A percentile compares a stretch with the other conserved stretches of the same genome.
Conservation (phyloP, 768 basidiomycete species). For the Boletus coccyginus region DNA sequence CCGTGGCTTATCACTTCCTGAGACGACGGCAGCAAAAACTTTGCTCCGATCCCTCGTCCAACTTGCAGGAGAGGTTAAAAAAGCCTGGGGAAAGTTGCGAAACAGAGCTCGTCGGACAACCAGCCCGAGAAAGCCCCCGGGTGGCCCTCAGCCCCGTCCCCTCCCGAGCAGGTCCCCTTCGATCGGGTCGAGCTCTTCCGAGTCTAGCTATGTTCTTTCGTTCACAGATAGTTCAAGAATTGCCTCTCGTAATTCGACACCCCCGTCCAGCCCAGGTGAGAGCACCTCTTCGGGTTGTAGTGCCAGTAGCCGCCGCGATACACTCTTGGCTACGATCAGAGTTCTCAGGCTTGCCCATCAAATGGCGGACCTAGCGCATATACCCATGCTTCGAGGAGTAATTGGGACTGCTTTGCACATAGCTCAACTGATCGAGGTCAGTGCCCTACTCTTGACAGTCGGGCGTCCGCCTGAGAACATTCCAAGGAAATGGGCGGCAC, state of each 20-base stretch:
- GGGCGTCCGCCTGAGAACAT: not conserved
- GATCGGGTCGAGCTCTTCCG: not conserved
- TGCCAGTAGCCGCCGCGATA: not conserved
- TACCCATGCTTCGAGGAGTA: conserved; percentile 4
- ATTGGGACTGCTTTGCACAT: conserved; percentile 8
- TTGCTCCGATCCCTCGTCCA: conserved; percentile 5
- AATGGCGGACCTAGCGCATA: conserved; percentile 1
- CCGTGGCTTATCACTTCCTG: not conserved
- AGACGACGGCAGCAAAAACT: conserved; percentile 18
- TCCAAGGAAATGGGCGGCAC: conserved; percentile 9
- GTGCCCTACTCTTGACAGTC: not conserved
- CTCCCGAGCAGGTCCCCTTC: not conserved
- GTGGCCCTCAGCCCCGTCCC: not conserved
- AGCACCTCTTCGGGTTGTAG: conserved; percentile 5
- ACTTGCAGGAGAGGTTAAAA: conserved; percentile 4
- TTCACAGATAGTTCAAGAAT: not conserved
- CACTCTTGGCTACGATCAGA: not conserved
- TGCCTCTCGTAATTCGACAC: not conserved
- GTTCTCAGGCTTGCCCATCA: conserved; percentile 8
- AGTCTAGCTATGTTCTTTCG: not conserved
- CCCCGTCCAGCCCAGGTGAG: not conserved
- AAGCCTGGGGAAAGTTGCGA: conserved; percentile 3
- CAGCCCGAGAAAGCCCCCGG: not conserved
- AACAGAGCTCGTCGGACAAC: not conserved
- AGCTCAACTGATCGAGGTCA: conserved; percentile 10